These are phyloP conservation scores for Pythium phragmiticola DNA, from an alignment of 352 stramenopile genomes.

Conservation along the genomic window DNA sequence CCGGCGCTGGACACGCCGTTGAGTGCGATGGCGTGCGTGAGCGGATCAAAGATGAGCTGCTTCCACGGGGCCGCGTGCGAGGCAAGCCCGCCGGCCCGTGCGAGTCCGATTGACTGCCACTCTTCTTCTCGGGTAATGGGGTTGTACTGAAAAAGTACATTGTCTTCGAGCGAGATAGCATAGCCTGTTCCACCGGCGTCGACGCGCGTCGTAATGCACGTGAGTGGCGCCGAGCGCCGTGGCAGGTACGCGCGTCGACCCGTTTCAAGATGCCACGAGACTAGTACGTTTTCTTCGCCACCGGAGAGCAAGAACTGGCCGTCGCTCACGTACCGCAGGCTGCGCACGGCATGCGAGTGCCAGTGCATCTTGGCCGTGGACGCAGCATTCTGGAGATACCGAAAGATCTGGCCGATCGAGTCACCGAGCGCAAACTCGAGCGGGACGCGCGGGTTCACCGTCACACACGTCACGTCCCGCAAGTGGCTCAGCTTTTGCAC, in stretches of 20 bases:
- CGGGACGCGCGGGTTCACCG: constrained; percentile 40
- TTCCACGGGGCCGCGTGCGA: constrained; percentile 45
- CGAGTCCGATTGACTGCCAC: constrained; percentile 67
- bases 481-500: constrained; percentile 49
- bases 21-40: constrained; percentile 56
- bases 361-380: constrained; percentile 76
- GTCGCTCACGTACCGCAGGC: constrained; percentile 70
- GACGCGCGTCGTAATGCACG: constrained; percentile 47
- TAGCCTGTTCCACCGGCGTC: constrained; percentile 51
- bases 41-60: constrained; percentile 60
- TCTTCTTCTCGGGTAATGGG: constrained; percentile 70
- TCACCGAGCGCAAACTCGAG: constrained; percentile 74
- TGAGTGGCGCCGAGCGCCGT: constrained; percentile 62
- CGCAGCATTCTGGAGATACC: constrained; percentile 34
- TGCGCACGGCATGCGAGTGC: constrained; percentile 80
- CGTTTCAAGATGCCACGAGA: constrained; percentile 84
- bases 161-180: constrained; percentile 61
- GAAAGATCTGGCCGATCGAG: constrained; percentile 58
- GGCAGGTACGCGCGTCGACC: constrained; percentile 75
- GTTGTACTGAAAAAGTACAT: constrained; percentile 84
- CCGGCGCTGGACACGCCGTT: constrained; percentile 62
- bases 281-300: constrained; percentile 84
- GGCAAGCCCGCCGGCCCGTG: constrained; percentile 46
- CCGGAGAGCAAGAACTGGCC: constrained; percentile 79
- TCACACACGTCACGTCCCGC: constrained; percentile 56